Conservation (phyloP, 495 filamentous ascomycete genomes). For the Podospora anserina region DNA sequence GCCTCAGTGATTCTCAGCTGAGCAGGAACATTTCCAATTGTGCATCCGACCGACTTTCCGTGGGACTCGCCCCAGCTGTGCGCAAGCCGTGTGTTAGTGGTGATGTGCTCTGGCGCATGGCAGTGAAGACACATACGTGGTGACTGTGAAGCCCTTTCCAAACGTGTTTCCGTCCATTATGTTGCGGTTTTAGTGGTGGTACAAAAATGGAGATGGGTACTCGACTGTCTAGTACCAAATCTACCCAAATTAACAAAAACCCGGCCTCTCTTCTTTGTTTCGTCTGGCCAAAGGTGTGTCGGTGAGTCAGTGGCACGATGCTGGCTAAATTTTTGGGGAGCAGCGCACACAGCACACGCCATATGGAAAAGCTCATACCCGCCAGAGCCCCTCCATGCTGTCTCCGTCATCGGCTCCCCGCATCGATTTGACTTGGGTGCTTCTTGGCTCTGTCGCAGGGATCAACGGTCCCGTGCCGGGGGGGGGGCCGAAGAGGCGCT, state of each 20-base stretch:
- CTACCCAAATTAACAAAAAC: not conserved
- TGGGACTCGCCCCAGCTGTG: constrained; percentile 84
- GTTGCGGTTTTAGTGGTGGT: not conserved
- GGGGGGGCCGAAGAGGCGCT: not conserved
- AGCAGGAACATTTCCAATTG: constrained; percentile 84
- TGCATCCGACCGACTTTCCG: constrained; percentile 85
- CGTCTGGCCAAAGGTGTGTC: not conserved
- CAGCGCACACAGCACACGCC: not conserved
- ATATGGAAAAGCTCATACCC: constrained; percentile 20
- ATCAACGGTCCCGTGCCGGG: constrained; percentile 1
- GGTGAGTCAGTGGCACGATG: constrained; percentile 12
- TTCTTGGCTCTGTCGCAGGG: not conserved
- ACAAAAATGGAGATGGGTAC: not conserved
- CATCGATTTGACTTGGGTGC: not conserved
- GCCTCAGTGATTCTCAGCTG: constrained; percentile 83
- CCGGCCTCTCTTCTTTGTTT: not conserved
- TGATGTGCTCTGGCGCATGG: not conserved
- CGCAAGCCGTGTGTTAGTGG: constrained; percentile 15
- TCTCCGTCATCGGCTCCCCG: constrained; percentile 27
- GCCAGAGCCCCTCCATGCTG: constrained; percentile 16
- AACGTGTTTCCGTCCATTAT: constrained; percentile 76
- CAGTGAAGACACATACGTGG: constrained; percentile 60
- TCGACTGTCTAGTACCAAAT: not conserved
- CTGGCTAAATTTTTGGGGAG: constrained; percentile 9
- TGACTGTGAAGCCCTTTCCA: constrained; percentile 78